These are phyloP conservation scores for Phytopythium delawarense DNA, from an alignment of 352 stramenopile species.

Conservation along the genomic window DNA sequence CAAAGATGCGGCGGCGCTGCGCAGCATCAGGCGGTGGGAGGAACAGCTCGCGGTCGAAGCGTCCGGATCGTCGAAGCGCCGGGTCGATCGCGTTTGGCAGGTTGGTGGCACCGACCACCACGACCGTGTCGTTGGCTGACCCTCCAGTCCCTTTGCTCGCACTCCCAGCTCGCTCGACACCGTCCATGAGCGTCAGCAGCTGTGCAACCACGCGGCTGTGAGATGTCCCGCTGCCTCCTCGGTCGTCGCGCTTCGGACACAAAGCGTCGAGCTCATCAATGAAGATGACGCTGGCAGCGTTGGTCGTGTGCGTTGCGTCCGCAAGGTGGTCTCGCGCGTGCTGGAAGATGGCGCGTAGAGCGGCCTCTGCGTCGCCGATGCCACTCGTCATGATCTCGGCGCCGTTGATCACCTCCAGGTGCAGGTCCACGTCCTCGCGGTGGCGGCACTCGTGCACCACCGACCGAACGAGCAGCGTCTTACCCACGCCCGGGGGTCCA, in stretches of 20 bases:
- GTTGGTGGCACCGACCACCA: constrained; percentile 95
- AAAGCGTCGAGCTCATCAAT: constrained; percentile 97
- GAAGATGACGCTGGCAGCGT: constrained; percentile 82
- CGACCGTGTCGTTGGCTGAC: constrained; percentile 75
- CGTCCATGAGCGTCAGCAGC: constrained; percentile 94
- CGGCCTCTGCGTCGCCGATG: constrained; percentile 61
- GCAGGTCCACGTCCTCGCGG: constrained; percentile 27
- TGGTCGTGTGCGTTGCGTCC: constrained; percentile 13
- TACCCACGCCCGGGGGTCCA: constrained; percentile 74
- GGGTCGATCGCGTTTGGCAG: constrained; percentile 90
- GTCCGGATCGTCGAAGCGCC: constrained; percentile 66
- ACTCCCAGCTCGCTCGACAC: constrained; percentile 47
- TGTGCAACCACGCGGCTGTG: constrained; percentile 91
- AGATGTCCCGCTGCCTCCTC: constrained; percentile 22
- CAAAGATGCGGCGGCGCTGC: constrained; percentile 59
- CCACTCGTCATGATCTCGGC: constrained; percentile 76
- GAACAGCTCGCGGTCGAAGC: constrained; percentile 81
- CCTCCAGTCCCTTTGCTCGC: constrained; percentile 5
- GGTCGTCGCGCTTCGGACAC: constrained; percentile 87
- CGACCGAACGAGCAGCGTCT: constrained; percentile 76
- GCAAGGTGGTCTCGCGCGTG: constrained; percentile 24
- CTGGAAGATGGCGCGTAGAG: constrained; percentile 58
- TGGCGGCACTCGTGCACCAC: constrained; percentile 54
- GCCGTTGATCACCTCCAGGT: constrained; percentile 73
- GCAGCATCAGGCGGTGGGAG: constrained; percentile 39